Conservation (phyloP, 2,329 filamentous ascomycete species). For the Scopulariopsis brevicaulis region DNA sequence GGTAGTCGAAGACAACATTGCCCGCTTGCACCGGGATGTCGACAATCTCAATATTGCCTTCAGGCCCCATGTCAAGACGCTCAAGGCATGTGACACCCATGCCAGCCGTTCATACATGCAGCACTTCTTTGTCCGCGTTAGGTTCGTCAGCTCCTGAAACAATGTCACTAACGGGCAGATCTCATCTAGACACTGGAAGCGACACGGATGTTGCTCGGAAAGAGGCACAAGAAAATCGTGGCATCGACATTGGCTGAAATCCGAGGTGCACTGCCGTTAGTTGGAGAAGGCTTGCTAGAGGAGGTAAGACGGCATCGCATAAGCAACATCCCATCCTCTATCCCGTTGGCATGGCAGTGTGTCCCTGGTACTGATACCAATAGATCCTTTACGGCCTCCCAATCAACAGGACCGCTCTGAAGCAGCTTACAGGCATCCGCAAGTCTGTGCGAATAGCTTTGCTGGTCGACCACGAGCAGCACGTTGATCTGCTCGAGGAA, state of each 20-base stretch:
- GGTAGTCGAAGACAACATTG: slow-evolving; percentile 23
- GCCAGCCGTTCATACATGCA: too few relatives aligned
- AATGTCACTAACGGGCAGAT: not conserved
- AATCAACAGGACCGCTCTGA: slow-evolving; percentile 21
- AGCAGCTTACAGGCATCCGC: slow-evolving; percentile 16
- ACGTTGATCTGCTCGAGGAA: slow-evolving; percentile 17
- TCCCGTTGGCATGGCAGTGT: not conserved
- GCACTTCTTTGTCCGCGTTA: too few relatives aligned
- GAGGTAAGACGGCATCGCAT: slow-evolving; percentile 16
- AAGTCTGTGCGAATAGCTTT: slow-evolving; percentile 19
- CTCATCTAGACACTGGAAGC: slow-evolving; percentile 18
- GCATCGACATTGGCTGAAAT: slow-evolving; percentile 28
- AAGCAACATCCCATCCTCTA: too few relatives aligned
- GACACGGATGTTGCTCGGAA: slow-evolving; percentile 26
- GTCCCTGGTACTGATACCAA: not conserved
- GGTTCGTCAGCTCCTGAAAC: too few relatives aligned
- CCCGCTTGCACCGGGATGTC: slow-evolving; percentile 23
- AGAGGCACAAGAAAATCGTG: slow-evolving; percentile 22
- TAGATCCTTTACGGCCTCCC: slow-evolving; percentile 27
- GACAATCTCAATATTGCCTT: slow-evolving; percentile 23
- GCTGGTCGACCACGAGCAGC: slow-evolving; percentile 23
- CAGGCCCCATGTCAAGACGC: slow-evolving; percentile 30
- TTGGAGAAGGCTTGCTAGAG: slow-evolving; percentile 24
- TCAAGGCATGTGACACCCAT: slow-evolving; percentile 20
- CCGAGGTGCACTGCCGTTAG: slow-evolving; percentile 23